Percentiles rank a stretch among this genome's conserved stretches.
Evolutionary conservation across 257 asterid genomes (phyloP).

Genomic region (Solanum lycopersicoides): DNA sequence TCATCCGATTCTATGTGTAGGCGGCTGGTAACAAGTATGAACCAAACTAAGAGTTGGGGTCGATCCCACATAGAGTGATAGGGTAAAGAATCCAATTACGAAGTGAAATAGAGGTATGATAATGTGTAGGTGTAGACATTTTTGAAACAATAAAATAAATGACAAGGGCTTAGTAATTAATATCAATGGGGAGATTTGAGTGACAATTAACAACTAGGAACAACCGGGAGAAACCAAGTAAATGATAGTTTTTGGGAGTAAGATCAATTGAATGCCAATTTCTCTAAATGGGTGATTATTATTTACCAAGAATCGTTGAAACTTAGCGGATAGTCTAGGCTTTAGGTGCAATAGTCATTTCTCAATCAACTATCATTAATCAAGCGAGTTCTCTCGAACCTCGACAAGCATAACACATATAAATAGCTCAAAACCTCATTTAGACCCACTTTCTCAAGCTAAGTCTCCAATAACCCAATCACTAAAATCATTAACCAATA

Average conservation of each 20-base stretch:
- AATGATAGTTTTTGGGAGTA: not conserved
- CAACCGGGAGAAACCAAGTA: not conserved
- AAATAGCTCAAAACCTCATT: not conserved
- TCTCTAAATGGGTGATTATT: not conserved
- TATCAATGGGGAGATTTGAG: not conserved
- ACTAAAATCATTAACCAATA: not conserved
- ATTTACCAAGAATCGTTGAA: not conserved
- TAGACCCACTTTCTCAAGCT: not conserved
- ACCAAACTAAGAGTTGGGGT: not conserved
- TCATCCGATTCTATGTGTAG: not conserved
- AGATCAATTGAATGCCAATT: not conserved
- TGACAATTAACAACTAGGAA: not conserved
- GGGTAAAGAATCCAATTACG: too few species aligned
- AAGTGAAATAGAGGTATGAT: not conserved
- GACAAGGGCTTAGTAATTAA: not conserved
- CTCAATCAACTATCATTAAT: not conserved
- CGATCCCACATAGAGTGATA: not conserved
- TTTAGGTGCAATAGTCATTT: not conserved
- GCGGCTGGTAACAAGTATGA: not conserved
- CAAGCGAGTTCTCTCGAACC: not conserved
- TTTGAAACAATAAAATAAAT: too few species aligned
- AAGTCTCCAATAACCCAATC: not conserved
- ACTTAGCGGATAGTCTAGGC: not conserved
- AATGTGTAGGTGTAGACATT: not conserved
- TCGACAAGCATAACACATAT: not conserved